Percentiles rank a stretch among this genome's conserved stretches.
phyloP scores from a whole-genome alignment of 352 stramenopile genomes.

The Discostella stelligera region DNA sequence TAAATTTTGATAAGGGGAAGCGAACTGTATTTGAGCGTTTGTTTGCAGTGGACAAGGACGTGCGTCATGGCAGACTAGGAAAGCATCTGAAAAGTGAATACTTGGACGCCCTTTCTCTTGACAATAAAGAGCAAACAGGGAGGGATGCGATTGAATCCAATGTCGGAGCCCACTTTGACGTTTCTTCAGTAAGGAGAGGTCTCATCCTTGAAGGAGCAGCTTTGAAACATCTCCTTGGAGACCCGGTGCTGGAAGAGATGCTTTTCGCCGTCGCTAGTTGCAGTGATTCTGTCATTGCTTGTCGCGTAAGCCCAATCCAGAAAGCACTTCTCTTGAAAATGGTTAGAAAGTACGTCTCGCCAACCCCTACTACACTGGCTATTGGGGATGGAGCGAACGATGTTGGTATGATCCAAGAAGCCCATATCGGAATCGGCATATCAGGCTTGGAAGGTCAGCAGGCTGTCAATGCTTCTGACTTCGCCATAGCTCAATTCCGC shows the following conservation, averaged over 20 bases:
- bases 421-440: constrained; percentile 97
- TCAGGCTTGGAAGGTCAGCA: constrained; percentile 98
- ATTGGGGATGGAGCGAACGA: constrained; percentile 99
- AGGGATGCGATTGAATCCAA: constrained; percentile 42
- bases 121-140: constrained; percentile 34
- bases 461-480: constrained; percentile 97
- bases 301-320: constrained; percentile 95
- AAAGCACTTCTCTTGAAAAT: constrained; percentile 97
- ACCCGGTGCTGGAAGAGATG: constrained; percentile 81
- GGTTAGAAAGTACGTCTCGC: constrained; percentile 86
- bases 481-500: constrained; percentile 97
- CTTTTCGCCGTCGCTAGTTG: constrained; percentile 85
- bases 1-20: constrained; percentile 71
- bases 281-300: constrained; percentile 96
- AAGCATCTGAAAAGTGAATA: constrained; percentile 79
- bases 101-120: constrained; percentile 50
- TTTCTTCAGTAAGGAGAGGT: constrained; percentile 64
- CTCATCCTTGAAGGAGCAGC: constrained; percentile 92
- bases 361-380: constrained; percentile 87
- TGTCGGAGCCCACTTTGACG: constrained; percentile 41
- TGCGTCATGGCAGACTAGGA: constrained; percentile 67
- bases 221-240: constrained; percentile 83
- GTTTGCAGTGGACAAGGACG: constrained; percentile 80
- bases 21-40: constrained; percentile 70
- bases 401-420: constrained; percentile 99